These are phyloP conservation scores for Phenoliferia sp. DNA, from an alignment of 1,284 basidiomycete genomes.

Conservation along the genomic window DNA sequence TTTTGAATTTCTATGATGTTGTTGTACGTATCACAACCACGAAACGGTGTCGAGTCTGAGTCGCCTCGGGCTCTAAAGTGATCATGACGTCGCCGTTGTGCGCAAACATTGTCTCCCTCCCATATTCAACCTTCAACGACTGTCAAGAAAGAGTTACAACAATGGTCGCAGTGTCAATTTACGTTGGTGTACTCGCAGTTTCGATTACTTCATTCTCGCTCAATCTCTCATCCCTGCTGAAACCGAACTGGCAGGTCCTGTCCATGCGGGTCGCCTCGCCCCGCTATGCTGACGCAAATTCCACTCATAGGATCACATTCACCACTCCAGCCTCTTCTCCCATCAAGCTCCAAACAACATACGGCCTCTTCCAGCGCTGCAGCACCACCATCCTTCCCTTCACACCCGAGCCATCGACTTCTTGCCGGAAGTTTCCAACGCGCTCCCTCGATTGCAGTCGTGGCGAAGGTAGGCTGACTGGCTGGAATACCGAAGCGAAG, in stretches of 20 bases:
- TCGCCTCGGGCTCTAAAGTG: too few species aligned
- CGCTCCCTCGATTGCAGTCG: not conserved
- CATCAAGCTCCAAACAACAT: not conserved
- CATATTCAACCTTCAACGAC: too few species aligned
- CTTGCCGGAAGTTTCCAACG: conserved; percentile 11
- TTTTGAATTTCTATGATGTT: too few species aligned
- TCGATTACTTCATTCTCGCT: conserved; percentile 1
- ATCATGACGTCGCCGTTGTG: too few species aligned
- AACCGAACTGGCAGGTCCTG: conserved; percentile 3
- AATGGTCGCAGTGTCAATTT: not conserved
- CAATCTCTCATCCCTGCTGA: not conserved
- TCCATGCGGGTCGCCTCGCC: not conserved
- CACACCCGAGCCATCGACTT: not conserved
- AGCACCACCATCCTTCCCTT: not conserved
- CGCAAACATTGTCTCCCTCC: too few species aligned
- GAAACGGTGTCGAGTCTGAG: too few species aligned
- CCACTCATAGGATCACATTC: conserved; percentile 4
- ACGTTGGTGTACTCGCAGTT: not conserved
- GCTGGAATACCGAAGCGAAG: not conserved
- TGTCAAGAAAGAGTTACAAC: too few species aligned
- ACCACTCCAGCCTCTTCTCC: not conserved
- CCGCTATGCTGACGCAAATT: not conserved
- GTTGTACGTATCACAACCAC: too few species aligned
- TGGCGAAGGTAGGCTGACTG: not conserved
- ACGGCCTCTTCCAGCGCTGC: conserved; percentile 9